Evolutionary conservation across 2,329 filamentous ascomycete genomes (phyloP), one percentile per base, ranked within the genome.

Genomic region (Penicillium paneum): DNA sequence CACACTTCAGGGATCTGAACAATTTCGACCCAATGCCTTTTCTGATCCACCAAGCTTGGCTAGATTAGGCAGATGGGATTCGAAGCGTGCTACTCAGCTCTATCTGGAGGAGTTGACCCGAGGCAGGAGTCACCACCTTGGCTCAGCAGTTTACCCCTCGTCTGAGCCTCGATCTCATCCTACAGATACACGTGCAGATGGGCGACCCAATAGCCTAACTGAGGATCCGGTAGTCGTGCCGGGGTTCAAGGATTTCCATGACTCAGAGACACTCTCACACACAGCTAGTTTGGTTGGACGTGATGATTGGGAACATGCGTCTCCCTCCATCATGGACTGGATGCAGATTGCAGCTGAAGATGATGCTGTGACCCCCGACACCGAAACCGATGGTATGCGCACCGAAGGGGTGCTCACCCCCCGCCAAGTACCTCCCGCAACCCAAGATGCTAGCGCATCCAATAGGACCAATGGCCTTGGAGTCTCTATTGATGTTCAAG

Each of bases 1-100:
- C 24, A 72, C 55, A 54, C 70, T 67, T 45, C 65, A 54, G 46
- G 58, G 42, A 49, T 66, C 75, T 31, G 50, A 54, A 15, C 75
- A 76, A 48, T 72, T 76, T 48, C 66, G 72, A 44, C 66, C 69
- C 5, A 73, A 78, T 54, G 68, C 77, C 5, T 72, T 79, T 36
- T 71, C 74, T 6, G 71, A 77, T n/a, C 79, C 80, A 11, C 80
- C 81, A 13, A 77, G 78, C 48, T 67, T 84, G 49, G 79, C 78
- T n/a, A 77, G 78, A 58, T 74, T 80, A 55, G 77, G 77, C 8
- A 75, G 78, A 32, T 83, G 80, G 78, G 79, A 81, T 48, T 79
- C 80, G 1, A 80, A 78, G 52, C 79, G 79, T 53, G 78, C 80
- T 3, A 81, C 79, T 3, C 79, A 81, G 56, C 74, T 81, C n/a